Base-by-base conservation (phyloP, 1,139 yeast species). In the Pichia inconspicua region DNA sequence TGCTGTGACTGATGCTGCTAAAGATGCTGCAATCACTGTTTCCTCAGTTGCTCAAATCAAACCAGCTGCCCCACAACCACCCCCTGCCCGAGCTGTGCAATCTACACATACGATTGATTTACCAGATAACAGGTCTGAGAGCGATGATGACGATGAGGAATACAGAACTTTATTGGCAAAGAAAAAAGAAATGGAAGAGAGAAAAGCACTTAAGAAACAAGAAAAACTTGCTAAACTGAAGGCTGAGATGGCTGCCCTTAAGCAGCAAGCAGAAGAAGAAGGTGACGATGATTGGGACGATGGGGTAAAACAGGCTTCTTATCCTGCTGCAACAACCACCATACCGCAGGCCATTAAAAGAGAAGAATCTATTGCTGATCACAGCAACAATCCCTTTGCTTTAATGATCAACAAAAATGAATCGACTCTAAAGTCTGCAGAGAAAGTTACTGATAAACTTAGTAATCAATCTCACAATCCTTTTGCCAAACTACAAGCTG, bases 161-260 rank as follows among this genome's bases (percentile, higher is more conserved):
- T 45, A 62, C 41, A 61, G 62, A 40, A 62, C 62, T 42, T 49
- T 71, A 44, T 59, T 69, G 47, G 67, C 61, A 2, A 58, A 65
- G 50, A 64, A 61, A 51, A 63, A 60, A 25, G 63, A 71, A 51
- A 61, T 75, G 67, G 80, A 77, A 51, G 66, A 68, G 51, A 73
- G 67, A 62, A 76, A 69, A 57, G 72, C 72, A 54, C 70, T 69
- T 45, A 79, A 74, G 31, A 78, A 77, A 57, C 86, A 80, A 53
- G 82, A 75, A 38, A 71, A 82, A 45, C 66, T 81, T 53, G 86
- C 84, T 1, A 74, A 73, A 49, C 67, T 82, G 51, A 74, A 71
- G 58, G 77, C 73, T 53, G 84, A 86, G 65, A 78, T 81, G 82
- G 82, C 78, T 53, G 80, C 68, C n/a, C 54, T 76, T 56, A 78